Percentiles rank a stretch among this genome's conserved stretches.
Evolutionary conservation across 2,329 filamentous ascomycete species (phyloP).

Genomic region (Apiospora arundinis): DNA sequence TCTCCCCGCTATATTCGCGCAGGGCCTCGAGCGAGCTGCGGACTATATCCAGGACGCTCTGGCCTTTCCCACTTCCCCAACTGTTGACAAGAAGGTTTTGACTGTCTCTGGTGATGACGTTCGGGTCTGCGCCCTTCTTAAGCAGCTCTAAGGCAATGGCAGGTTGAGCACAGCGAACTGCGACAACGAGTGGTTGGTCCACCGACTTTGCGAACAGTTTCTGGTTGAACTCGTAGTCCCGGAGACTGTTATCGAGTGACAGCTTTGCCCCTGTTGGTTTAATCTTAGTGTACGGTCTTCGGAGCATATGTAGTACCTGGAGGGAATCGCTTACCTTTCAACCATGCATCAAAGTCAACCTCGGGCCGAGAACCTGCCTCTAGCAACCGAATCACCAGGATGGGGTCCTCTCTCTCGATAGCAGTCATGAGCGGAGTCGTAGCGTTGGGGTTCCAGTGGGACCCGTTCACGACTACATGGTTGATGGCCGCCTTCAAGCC

Average conservation of each 20-base stretch:
- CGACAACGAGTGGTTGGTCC: constrained; percentile 72
- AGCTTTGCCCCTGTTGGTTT: constrained; percentile 22
- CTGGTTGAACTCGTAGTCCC: constrained; percentile 51
- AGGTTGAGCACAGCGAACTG: constrained; percentile 56
- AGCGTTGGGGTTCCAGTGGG: constrained; percentile 35
- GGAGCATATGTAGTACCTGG: neutral
- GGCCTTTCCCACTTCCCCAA: constrained; percentile 45
- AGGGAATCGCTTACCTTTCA: constrained; percentile 52
- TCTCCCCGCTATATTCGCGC: neutral
- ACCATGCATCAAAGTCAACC: constrained; percentile 69
- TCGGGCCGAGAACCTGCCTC: constrained; percentile 64
- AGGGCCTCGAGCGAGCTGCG: constrained; percentile 51
- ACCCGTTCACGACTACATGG: constrained; percentile 58
- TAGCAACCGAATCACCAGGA: constrained; percentile 66
- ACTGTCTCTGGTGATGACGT: constrained; percentile 56
- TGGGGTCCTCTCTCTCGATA: constrained; percentile 57
- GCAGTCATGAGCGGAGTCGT: constrained; percentile 64
- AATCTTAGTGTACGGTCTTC: neutral
- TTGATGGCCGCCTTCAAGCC: constrained; percentile 70
- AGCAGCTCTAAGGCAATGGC: constrained; percentile 65
- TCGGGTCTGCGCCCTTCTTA: constrained; percentile 68
- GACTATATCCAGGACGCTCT: constrained; percentile 67
- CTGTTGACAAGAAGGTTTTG: constrained; percentile 43
- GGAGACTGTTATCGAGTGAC: neutral
- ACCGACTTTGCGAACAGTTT: constrained; percentile 52